Conservation (phyloP, 2,329 filamentous ascomycete genomes). For the Colletotrichum limetticola region DNA sequence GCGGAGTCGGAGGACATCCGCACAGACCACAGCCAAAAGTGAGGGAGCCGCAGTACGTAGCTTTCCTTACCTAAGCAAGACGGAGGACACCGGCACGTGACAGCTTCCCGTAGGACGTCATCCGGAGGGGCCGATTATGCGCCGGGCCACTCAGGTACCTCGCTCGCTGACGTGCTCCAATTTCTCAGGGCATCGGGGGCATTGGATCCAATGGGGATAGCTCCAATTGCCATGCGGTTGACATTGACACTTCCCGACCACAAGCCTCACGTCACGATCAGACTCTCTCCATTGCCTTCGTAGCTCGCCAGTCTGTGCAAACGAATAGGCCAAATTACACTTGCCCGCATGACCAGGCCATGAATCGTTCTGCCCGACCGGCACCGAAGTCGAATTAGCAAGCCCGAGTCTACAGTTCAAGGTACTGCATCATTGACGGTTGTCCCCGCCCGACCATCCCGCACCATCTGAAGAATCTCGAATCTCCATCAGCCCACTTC, state of each 20-base stretch:
- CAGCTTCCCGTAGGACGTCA: background rate
- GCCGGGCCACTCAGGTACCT: background rate
- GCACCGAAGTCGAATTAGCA: slow-evolving; percentile 25
- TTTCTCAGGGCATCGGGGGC: background rate
- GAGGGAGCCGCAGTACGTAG: background rate
- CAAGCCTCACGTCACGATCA: slow-evolving; percentile 18
- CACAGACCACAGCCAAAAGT: background rate
- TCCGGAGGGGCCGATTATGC: background rate
- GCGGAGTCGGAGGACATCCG: background rate
- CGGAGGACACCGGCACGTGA: slow-evolving; percentile 15
- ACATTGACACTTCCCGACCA: background rate
- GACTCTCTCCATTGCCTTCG: slow-evolving; percentile 1
- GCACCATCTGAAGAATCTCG: slow-evolving; percentile 26
- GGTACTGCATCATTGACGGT: slow-evolving; percentile 5
- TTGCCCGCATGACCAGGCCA: slow-evolving; percentile 28
- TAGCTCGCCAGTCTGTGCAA: slow-evolving; percentile 29
- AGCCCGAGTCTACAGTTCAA: background rate
- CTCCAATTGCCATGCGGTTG: slow-evolving; percentile 14
- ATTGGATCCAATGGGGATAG: background rate
- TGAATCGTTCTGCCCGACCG: slow-evolving; percentile 19
- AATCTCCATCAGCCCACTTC: slow-evolving; percentile 22
- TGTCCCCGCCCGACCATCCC: slow-evolving; percentile 28
- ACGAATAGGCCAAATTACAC: background rate
- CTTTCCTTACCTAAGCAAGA: background rate
- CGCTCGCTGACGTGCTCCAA: background rate